Conservation (phyloP, 306 rosid species). For the Arachis stenosperma region DNA sequence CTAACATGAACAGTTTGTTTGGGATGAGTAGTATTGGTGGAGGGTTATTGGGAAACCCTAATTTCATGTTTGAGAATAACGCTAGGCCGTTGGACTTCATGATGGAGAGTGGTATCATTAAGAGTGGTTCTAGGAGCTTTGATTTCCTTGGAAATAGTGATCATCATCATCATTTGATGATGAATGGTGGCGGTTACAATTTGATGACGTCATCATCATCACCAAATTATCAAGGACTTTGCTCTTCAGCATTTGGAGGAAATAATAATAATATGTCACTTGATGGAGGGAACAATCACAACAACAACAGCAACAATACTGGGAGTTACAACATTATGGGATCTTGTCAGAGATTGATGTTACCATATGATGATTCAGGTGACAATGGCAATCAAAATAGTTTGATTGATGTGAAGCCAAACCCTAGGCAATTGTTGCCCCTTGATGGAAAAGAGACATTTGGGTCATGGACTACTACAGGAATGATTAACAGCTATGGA, state of each 20-base stretch:
- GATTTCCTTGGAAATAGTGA: slow-evolving; percentile 60
- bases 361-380: slow-evolving; percentile 65
- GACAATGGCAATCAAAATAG: slow-evolving; percentile 47
- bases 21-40: slow-evolving; percentile 39
- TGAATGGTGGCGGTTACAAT: slow-evolving; percentile 41
- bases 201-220: slow-evolving; percentile 25
- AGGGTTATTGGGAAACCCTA: slow-evolving; percentile 53
- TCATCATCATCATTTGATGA: slow-evolving; percentile 45
- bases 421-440: slow-evolving; percentile 62
- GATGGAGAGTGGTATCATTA: slow-evolving; percentile 64
- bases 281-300: slow-evolving; percentile 42
- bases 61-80: slow-evolving; percentile 47
- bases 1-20: slow-evolving; percentile 60
- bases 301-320: background rate
- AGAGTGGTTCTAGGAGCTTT: slow-evolving; percentile 49
- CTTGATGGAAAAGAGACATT: slow-evolving; percentile 71
- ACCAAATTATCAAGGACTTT: slow-evolving; percentile 55
- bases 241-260: slow-evolving; percentile 64
- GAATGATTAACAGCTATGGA: slow-evolving; percentile 68
- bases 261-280: slow-evolving; percentile 38
- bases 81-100: slow-evolving; percentile 75
- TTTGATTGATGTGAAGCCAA: slow-evolving; percentile 81
- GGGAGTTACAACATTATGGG: slow-evolving; percentile 55
- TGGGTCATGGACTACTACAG: slow-evolving; percentile 60
- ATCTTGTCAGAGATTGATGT: slow-evolving; percentile 74